phyloP scores from a whole-genome alignment of 1,139 yeast genomes.

The Chernovozyma aurita region DNA sequence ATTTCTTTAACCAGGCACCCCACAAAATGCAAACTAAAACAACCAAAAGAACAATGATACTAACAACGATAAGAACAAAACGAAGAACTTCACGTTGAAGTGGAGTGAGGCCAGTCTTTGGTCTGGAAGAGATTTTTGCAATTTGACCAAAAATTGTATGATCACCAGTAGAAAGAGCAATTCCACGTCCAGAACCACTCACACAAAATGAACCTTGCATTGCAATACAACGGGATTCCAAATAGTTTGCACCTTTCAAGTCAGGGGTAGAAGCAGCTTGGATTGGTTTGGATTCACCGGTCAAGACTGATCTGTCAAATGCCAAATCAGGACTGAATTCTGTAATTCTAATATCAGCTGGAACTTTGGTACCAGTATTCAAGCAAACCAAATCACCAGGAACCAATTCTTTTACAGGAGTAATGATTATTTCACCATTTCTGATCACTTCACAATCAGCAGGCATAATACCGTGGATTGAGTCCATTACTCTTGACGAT shows the following conservation, averaged over 20 bases:
- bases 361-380: constrained; percentile 24
- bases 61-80: constrained; percentile 20
- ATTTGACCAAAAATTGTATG: constrained; percentile 30
- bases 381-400: constrained; percentile 29
- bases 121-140: constrained; percentile 27
- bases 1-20: constrained; percentile 38
- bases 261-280: constrained; percentile 17
- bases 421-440: constrained; percentile 13
- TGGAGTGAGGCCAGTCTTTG: constrained; percentile 27
- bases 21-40: constrained; percentile 31
- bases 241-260: constrained; percentile 29
- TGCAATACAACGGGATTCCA: constrained; percentile 39
- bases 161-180: constrained; percentile 30
- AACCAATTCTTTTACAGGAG: constrained; percentile 22
- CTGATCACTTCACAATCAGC: constrained; percentile 24
- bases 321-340: constrained; percentile 23
- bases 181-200: constrained; percentile 27
- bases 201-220: constrained; percentile 44
- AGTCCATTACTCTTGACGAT: constrained; percentile 45
- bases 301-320: constrained; percentile 32
- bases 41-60: constrained; percentile 19
- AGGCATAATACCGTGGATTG: constrained; percentile 44
- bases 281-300: constrained; percentile 32
- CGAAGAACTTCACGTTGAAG: constrained; percentile 28
- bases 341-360: constrained; percentile 29